Conservation (phyloP, 441 rosid genomes). For the Erodium chrysanthum region DNA sequence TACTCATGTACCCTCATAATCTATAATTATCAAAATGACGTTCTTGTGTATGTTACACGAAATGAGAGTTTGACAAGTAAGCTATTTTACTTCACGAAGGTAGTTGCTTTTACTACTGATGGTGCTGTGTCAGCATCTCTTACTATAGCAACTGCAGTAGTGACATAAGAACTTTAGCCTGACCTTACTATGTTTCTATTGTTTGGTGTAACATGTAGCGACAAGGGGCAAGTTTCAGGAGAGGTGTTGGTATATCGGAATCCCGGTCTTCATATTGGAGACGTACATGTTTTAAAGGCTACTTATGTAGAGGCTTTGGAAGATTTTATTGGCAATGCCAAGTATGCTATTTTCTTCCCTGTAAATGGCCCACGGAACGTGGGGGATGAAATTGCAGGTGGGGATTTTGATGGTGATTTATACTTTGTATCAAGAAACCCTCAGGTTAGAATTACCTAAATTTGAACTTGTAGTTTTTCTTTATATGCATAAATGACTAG, state of each 20-base stretch:
- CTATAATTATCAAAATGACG: not conserved
- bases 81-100: not conserved
- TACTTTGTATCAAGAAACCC: slow-evolving; percentile 61
- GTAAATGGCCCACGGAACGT: slow-evolving; percentile 55
- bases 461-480: not conserved
- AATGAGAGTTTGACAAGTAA: not conserved
- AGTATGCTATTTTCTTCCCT: slow-evolving; percentile 66
- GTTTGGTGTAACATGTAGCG: slow-evolving; percentile 29
- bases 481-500: not conserved
- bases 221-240: slow-evolving; percentile 63
- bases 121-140: not conserved
- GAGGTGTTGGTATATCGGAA: slow-evolving; percentile 62
- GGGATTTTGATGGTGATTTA: slow-evolving; percentile 73
- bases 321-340: slow-evolving; percentile 51
- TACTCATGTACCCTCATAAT: not conserved
- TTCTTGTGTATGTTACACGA: not conserved
- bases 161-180: not conserved
- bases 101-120: not conserved
- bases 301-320: slow-evolving; percentile 42
- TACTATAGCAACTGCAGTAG: not conserved
- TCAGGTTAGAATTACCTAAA: slow-evolving; percentile 32
- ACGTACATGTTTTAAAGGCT: slow-evolving; percentile 57
- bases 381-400: slow-evolving; percentile 75
- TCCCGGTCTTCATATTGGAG: slow-evolving; percentile 82
- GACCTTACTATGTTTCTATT: not conserved